A percentile compares a stretch with the other conserved stretches of the same genome.
phyloP scores from a whole-genome alignment of 495 filamentous ascomycete species.

The Usnea hakonensis region DNA sequence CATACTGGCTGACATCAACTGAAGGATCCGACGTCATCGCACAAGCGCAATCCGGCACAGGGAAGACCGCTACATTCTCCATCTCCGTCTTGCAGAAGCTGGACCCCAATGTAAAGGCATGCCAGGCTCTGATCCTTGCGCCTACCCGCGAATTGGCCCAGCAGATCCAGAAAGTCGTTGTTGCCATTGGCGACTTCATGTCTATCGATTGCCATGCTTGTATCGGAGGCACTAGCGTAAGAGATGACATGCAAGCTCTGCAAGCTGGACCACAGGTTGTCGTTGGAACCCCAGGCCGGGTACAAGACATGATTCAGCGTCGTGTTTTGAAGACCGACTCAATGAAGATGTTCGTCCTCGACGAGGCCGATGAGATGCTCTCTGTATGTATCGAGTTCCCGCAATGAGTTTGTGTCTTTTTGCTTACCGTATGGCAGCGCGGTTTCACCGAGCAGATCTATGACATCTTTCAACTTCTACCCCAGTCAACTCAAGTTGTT shows the following conservation, averaged over 20 bases:
- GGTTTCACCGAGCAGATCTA: constrained; percentile 99
- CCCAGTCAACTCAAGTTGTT: constrained; percentile 94
- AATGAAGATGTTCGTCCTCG: constrained; percentile 99
- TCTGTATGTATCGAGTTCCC: constrained; percentile 52
- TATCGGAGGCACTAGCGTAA: constrained; percentile 95
- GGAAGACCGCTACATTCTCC: constrained; percentile 99
- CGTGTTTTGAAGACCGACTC: constrained; percentile 85
- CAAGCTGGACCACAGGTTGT: constrained; percentile 94
- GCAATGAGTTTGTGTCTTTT: background rate
- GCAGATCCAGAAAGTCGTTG: constrained; percentile 98
- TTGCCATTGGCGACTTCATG: constrained; percentile 99
- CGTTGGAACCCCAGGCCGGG: constrained; percentile 93
- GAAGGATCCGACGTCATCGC: constrained; percentile 96
- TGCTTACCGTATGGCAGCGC: constrained; percentile 44
- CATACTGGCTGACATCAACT: constrained; percentile 26
- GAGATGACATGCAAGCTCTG: constrained; percentile 95
- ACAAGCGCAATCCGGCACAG: constrained; percentile 97
- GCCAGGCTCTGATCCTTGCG: constrained; percentile 91
- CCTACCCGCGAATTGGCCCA: constrained; percentile 96
- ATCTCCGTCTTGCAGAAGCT: constrained; percentile 98
- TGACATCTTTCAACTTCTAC: constrained; percentile 97
- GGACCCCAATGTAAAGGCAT: constrained; percentile 85
- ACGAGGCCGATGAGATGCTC: constrained; percentile 98
- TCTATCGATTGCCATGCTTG: constrained; percentile 98
- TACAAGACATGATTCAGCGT: constrained; percentile 98